Evolutionary conservation across 768 basidiomycete genomes (phyloP), one percentile per base, ranked within the genome.

Genomic region (Termitomyces sp.): DNA sequence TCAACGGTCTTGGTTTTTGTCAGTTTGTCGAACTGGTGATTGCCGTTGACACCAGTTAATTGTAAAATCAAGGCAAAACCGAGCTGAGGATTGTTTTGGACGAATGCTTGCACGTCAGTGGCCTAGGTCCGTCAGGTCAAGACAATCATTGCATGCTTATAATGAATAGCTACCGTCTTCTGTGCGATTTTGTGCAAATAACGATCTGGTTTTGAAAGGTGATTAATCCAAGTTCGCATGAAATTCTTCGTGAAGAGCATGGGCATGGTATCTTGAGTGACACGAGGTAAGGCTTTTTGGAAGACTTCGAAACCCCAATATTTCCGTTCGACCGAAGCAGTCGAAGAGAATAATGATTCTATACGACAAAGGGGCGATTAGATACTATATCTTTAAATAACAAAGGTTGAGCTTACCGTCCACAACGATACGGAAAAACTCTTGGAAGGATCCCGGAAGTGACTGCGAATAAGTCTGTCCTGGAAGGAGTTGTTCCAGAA

Each of bases 231-330:
- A 37, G 88, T 88, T 37, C 94, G 87, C 90, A 98, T 94, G 66
- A 97, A 91, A 69, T 97, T 94, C 65, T 88, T 88, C 20, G 92
- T 95, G 70, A 99, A 94, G 34, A 98, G 77, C 81, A 92, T 86
- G 0, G 92, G 88, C 64, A 96, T 77, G 54, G 84, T 87, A 46
- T 81, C 72, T 18, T 83, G 71, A 16, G 80, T 75, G 31, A 92
- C 80, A 37, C 85, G 84, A 16, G 82, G 80, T 42, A 97, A 75
- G 8, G 92, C 85, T 61, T 84, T 88, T 65, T 87, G 83, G 73
- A 98, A 91, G 20, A 96, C 81, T 64, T 89, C 87, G 75, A 98
- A 96, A n/a, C 94, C 96, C 89, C 92, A 95, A 66, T 88, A 92
- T 72, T 97, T 96, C 51, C 93, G 84, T 70, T 94, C 88, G 0